Evolutionary conservation across 108 stramenopile species (phyloP).

Genomic region (Skeletonema grethae): DNA sequence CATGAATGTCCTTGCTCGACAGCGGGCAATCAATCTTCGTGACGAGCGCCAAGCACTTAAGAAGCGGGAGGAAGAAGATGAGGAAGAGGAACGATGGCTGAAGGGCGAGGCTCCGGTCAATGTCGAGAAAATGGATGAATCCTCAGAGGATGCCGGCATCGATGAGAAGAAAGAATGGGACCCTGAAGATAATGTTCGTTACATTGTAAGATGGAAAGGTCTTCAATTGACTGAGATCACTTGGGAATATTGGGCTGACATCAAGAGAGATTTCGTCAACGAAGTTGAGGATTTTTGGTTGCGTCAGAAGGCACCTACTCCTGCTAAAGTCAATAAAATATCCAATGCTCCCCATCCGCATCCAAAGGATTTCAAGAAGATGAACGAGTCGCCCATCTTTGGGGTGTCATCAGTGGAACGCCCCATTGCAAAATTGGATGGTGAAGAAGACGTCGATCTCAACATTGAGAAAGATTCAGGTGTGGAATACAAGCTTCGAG

Average conservation of each 20-base stretch:
- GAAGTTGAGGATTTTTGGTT: conserved; percentile 85
- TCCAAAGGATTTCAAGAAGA: conserved; percentile 75
- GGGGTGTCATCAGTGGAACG: conserved; percentile 64
- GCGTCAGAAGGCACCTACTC: conserved; percentile 71
- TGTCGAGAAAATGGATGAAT: background rate
- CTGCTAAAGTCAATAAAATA: conserved; percentile 41
- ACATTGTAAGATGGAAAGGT: conserved; percentile 87
- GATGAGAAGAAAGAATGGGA: conserved; percentile 69
- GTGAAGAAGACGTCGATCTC: conserved; percentile 45
- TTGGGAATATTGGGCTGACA: conserved; percentile 90
- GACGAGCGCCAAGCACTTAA: conserved; percentile 45
- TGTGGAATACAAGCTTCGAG: conserved; percentile 78
- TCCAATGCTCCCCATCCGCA: conserved; percentile 63
- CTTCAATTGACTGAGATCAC: conserved; percentile 81
- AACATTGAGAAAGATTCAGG: conserved; percentile 33
- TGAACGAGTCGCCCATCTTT: conserved; percentile 75
- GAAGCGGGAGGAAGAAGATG: conserved; percentile 57
- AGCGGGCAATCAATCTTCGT: conserved; percentile 70
- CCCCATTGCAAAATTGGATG: conserved; percentile 51
- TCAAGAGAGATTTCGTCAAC: conserved; percentile 81
- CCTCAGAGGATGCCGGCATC: background rate
- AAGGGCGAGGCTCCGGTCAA: conserved; percentile 23
- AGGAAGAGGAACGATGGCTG: conserved; percentile 51
- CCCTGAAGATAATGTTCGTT: conserved; percentile 88
- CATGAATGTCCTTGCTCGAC: conserved; percentile 72